phyloP scores from a whole-genome alignment of 2,329 filamentous ascomycete genomes.

The Scedosporium apiospermum region DNA sequence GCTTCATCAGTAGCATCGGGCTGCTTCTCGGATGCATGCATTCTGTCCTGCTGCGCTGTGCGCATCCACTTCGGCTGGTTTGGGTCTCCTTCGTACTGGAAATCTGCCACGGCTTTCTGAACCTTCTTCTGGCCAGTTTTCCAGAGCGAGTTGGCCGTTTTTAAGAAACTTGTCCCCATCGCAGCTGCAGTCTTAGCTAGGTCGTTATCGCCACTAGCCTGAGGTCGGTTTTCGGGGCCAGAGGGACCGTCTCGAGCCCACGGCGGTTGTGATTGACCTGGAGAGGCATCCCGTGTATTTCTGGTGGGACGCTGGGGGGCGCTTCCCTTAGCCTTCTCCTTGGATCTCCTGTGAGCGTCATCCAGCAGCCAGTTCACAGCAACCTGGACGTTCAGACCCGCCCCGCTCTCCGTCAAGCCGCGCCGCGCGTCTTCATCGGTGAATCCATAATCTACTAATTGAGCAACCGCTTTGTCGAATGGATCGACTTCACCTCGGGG shows the following conservation, averaged over 20 bases:
- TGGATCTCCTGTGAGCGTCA: slow-evolving; percentile 78
- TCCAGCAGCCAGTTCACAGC: slow-evolving; percentile 86
- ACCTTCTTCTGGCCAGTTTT: slow-evolving; percentile 89
- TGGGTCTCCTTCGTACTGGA: slow-evolving; percentile 59
- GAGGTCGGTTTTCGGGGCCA: slow-evolving; percentile 41
- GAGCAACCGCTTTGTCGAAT: slow-evolving; percentile 72
- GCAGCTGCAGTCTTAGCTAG: slow-evolving; percentile 73
- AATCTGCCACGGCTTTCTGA: slow-evolving; percentile 83
- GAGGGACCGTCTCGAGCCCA: neutral
- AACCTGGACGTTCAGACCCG: slow-evolving; percentile 70
- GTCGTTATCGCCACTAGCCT: slow-evolving; percentile 39
- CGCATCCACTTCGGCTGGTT: slow-evolving; percentile 95
- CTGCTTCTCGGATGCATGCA: slow-evolving; percentile 21
- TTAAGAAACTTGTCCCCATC: slow-evolving; percentile 75
- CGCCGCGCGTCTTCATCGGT: slow-evolving; percentile 71
- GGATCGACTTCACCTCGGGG: slow-evolving; percentile 21
- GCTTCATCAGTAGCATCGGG: slow-evolving; percentile 59
- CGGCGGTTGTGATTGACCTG: neutral
- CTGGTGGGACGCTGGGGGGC: neutral
- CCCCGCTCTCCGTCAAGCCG: slow-evolving; percentile 71
- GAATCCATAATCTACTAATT: slow-evolving; percentile 93
- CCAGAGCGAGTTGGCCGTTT: slow-evolving; percentile 92
- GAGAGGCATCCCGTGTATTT: neutral
- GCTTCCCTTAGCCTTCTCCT: slow-evolving; percentile 51
- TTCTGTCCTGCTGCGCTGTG: slow-evolving; percentile 46